Conservation (phyloP, 768 basidiomycete species). For the Coprinellus aureogranulatus region DNA sequence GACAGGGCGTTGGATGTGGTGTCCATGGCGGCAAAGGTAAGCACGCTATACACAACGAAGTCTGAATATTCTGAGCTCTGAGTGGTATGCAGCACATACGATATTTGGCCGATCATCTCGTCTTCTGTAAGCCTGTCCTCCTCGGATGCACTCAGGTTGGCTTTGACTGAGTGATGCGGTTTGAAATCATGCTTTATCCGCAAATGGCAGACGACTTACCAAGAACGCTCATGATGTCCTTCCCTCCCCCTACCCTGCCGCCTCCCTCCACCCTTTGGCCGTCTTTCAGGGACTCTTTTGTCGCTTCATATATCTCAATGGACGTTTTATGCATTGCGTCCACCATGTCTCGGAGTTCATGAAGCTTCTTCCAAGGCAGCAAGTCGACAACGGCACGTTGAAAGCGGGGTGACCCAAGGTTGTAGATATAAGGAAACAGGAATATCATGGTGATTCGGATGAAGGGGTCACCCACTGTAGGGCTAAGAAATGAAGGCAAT, state of each 20-base stretch:
- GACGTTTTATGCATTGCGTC: slow-evolving; percentile 36
- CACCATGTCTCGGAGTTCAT: slow-evolving; percentile 28
- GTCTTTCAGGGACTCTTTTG: slow-evolving; percentile 32
- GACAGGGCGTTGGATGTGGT: slow-evolving; percentile 22
- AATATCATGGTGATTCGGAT: slow-evolving; percentile 15
- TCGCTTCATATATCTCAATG: slow-evolving; percentile 32
- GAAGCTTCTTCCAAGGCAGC: slow-evolving; percentile 30
- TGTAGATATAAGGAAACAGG: slow-evolving; percentile 15
- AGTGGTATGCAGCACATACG: slow-evolving; percentile 18
- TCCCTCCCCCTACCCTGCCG: slow-evolving; percentile 36
- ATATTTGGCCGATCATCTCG: slow-evolving; percentile 35
- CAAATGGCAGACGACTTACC: slow-evolving; percentile 26
- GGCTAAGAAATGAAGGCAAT: no score
- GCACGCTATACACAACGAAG: neutral
- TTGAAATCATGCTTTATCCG: neutral
- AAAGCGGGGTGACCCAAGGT: slow-evolving; percentile 26
- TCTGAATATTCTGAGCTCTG: neutral
- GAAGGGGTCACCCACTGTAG: neutral
- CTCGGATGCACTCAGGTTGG: slow-evolving; percentile 17
- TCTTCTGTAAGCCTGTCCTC: slow-evolving; percentile 31
- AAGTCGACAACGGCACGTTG: slow-evolving; percentile 31
- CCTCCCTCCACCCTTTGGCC: slow-evolving; percentile 34
- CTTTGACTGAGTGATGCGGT: slow-evolving; percentile 3
- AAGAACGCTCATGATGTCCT: slow-evolving; percentile 47
- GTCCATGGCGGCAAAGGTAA: slow-evolving; percentile 17